Base-by-base conservation (phyloP, 2,329 filamentous ascomycete species). In the Pseudogymnoascus sp. region DNA sequence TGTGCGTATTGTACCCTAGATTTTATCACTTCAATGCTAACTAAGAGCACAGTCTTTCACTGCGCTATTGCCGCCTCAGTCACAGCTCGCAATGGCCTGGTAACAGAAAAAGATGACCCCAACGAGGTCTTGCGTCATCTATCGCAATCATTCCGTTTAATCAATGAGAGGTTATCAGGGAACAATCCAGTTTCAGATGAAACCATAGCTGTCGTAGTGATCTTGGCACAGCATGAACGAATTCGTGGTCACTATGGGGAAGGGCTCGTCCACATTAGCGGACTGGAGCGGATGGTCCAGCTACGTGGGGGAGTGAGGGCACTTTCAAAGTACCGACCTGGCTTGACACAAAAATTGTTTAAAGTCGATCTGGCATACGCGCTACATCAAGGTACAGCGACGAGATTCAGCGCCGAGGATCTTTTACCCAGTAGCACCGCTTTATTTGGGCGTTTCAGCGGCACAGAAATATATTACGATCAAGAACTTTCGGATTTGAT, bases 191-290 rank as follows among this genome's bases (percentile, higher is more conserved):
- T 66, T 5, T 66, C 70, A 6, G 68, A 72, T 59, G 61, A 64
- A 5, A 72, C 65, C 11, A 62, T 74, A 12, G 69, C 68, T 6
- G 66, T 66, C 11, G 68, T 74, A 4, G 57, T 73, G 33, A 63
- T 64, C 5, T 53, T 73, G 64, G 61, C 66, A 2, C 68, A 71
- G 28, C 68, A 68, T 39, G 67, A 70, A 22, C 66, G 67, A 6
- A 41, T 68, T 1, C 65, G 66, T 18, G 65, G 65, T 50, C 61
- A 68, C 28, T 65, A 67, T 20, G 18, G n/a, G 2, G 60, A 67
- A 15, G 66, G 66, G 6, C 62, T 69, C 3, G 59, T 73, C 12
- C 72, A 74, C 59, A 63, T 74, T 20, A 59, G 69, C 14, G 71
- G 72, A 1, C 62, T 73, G 14, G 63, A 66, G 60, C 66, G 62